phyloP scores from a whole-genome alignment of 768 basidiomycete genomes.

The Amylocystis lapponica region DNA sequence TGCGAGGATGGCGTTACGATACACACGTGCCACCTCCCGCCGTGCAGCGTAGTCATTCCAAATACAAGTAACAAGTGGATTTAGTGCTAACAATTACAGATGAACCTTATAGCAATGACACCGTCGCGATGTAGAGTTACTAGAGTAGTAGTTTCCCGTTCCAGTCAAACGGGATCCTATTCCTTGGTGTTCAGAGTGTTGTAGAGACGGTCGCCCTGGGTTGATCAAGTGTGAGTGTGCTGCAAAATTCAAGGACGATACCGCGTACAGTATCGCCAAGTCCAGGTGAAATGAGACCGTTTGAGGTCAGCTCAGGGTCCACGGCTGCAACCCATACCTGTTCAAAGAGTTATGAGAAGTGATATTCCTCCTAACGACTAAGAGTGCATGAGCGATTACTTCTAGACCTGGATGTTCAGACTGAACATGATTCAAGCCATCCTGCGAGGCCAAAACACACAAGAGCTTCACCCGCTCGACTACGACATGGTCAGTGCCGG shows the following conservation, averaged over 20 bases:
- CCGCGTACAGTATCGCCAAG: constrained; percentile 80
- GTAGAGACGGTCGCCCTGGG: constrained; percentile 80
- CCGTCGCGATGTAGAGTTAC: too few relatives aligned
- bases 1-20: constrained; percentile 18
- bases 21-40: too few relatives aligned
- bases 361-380: too few relatives aligned
- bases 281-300: constrained; percentile 86
- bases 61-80: too few relatives aligned
- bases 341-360: too few relatives aligned
- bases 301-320: constrained; percentile 61
- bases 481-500: constrained; percentile 16
- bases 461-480: constrained; percentile 76
- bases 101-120: too few relatives aligned
- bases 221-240: neutral
- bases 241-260: neutral
- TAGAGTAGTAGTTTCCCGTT: neutral
- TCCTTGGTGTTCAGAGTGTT: constrained; percentile 60
- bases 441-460: constrained; percentile 70
- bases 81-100: too few relatives aligned
- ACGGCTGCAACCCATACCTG: constrained; percentile 88
- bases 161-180: too few relatives aligned
- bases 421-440: constrained; percentile 66
- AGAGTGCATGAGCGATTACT: too few relatives aligned
- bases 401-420: constrained; percentile 73
- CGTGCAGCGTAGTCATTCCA: too few relatives aligned